phyloP scores from a whole-genome alignment of 2,329 filamentous ascomycete species.

The Diaporthe citri region DNA sequence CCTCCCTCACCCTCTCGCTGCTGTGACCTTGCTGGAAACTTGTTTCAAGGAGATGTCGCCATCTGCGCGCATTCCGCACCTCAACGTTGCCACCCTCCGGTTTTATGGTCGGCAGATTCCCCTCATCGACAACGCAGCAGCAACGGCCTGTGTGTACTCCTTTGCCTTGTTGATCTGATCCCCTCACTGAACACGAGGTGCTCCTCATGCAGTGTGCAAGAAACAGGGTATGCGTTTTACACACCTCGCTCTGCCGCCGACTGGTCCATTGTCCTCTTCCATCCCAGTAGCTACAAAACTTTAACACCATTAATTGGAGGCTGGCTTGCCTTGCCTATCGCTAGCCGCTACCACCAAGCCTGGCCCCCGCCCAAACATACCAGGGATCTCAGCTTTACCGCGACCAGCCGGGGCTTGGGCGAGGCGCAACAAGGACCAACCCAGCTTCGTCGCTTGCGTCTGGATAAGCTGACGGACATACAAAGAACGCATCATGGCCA shows the following conservation, averaged over 20 bases:
- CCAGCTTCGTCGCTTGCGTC: constrained; percentile 16
- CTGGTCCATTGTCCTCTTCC: constrained; percentile 12
- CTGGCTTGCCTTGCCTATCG: constrained; percentile 31
- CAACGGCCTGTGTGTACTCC: not conserved
- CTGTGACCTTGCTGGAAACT: constrained; percentile 17
- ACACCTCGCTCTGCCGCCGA: constrained; percentile 12
- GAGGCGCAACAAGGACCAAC: constrained; percentile 34
- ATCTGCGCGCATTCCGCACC: constrained; percentile 19
- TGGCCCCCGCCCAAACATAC: constrained; percentile 18
- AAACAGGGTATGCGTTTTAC: constrained; percentile 9
- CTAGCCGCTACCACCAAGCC: constrained; percentile 34
- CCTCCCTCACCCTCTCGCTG: constrained; percentile 16
- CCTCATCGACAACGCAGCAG: constrained; percentile 26
- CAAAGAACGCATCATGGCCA: constrained; percentile 29
- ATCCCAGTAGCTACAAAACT: constrained; percentile 25
- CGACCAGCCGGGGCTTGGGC: constrained; percentile 15
- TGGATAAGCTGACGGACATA: constrained; percentile 31
- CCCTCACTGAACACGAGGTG: constrained; percentile 19
- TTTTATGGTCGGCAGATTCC: constrained; percentile 10
- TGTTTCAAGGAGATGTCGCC: constrained; percentile 35
- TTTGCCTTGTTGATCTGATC: not conserved
- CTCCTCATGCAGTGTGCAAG: constrained; percentile 25
- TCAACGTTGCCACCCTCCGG: constrained; percentile 23
- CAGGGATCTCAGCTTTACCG: constrained; percentile 26
- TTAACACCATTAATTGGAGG: constrained; percentile 18